Evolutionary conservation across 441 rosid genomes (phyloP), one percentile per base, ranked within the genome.

Genomic region (Populus trichocarpa): DNA sequence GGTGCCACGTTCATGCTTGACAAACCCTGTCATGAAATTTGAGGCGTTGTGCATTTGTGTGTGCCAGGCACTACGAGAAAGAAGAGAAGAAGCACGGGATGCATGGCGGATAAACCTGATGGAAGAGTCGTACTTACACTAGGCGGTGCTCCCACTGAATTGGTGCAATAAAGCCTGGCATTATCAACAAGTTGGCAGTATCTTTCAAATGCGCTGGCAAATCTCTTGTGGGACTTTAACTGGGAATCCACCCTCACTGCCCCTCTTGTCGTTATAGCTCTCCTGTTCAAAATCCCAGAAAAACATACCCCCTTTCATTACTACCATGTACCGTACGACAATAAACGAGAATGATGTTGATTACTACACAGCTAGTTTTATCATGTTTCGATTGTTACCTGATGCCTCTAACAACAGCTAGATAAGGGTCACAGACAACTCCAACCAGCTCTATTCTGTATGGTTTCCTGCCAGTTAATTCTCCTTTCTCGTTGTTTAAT

Each of bases 401-500:
- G 81, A 95, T 91, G 84, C 98, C 99, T 78, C 99, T 83, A 25
- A 87, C 86, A 9, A 90, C 97, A 3, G 99, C 99, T n/a, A 95
- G 84, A 83, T 92, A 92, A 61, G 98, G 91, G 67, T 95, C 99
- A 72, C 98, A 95, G 70, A 93, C 89, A 16, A 95, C 99, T 32
- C 98, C 98, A 12, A 89, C 8, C 97, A 95, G 75, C 87, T 92
- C 80, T 90, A 28, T 28, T 28, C 30, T 28, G 30, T 28, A 28
- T 28, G 30, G 30, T 28, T 28, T 28, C 30, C 30, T 84, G 59
- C 53, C 71, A 16, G 66, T 72, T 20, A 23, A 33, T 26, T 69
- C 83, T 73, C 70, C 88, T 26, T 81, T 80, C 26, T 73, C 79
- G 16, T 74, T 59, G 20, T 9, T 28, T 25, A 28, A 59, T 33